Evolutionary conservation across 495 filamentous ascomycete genomes (phyloP), one percentile per base, ranked within the genome.

Genomic region (Penicillium diatomitis): DNA sequence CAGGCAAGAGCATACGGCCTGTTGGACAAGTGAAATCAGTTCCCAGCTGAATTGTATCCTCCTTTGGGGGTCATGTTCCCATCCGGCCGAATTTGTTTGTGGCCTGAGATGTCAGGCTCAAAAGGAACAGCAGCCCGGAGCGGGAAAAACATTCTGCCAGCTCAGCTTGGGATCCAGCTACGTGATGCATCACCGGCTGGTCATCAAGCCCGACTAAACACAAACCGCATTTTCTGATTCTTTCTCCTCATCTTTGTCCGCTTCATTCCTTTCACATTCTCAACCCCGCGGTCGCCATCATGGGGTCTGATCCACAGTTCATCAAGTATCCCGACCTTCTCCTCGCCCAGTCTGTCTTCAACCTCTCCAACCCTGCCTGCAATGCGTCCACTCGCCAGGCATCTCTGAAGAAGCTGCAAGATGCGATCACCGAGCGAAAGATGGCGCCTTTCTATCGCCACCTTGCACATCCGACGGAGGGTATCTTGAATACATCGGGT

Each of bases 281-380:
- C 41, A 45, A 50, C 45, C 49, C 45, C 46, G 47, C 52, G 34
- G 35, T 47, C 60, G 54, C 53, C 70, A 84, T 49, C 57, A 98
- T 98, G 92, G 92, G 90, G 59, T 88, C 88, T 61, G 92, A 98
- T 75, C 90, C 90, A 47, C 92, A 95, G 67, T 97, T 92, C 75
- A 85, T 88, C 59, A 90, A 90, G 69, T 97, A 90, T 70, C 92
- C 92, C 46, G 75, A 92, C 63, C 86, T 98, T 63, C 76, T 85
- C 58, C 81, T 98, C 63, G 83, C 92, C 56, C 94, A 97, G 76
- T 83, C 95, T 71, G 90, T 98, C 73, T 98, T 98, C 79, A 88
- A 87, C 65, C 78, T 96, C 72, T 90, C 88, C 58, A 96, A 95
- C 71, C 84, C 90, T 53, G 83, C 86, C 56, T 82, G 90, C 50